phyloP scores from a whole-genome alignment of 1,284 basidiomycete genomes.

The Sphaerobolus stellatus region DNA sequence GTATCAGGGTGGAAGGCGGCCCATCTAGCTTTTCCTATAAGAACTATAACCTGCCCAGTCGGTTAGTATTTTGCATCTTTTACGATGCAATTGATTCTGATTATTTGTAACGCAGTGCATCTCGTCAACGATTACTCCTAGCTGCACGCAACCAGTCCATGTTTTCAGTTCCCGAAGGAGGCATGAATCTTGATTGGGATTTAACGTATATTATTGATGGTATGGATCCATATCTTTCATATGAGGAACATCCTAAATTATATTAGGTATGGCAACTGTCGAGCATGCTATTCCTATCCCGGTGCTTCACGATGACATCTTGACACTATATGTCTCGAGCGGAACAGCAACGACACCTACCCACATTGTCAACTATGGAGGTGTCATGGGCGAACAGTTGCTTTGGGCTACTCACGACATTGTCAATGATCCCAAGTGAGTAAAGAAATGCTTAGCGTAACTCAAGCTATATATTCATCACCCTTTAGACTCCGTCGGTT shows the following conservation, averaged over 20 bases:
- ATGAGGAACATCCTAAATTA: conserved; percentile 1
- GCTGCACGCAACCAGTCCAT: conserved; percentile 61
- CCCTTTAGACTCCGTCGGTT: conserved; percentile 56
- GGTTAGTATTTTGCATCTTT: not conserved
- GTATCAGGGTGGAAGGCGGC: conserved; percentile 71
- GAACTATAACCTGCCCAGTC: conserved; percentile 64
- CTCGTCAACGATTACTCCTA: conserved; percentile 62
- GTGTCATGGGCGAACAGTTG: conserved; percentile 60
- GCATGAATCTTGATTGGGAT: conserved; percentile 77
- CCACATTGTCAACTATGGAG: conserved; percentile 72
- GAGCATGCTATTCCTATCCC: conserved; percentile 69
- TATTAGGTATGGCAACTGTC: conserved; percentile 71
- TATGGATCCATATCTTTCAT: conserved; percentile 25
- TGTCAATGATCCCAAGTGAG: conserved; percentile 64
- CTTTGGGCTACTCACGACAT: conserved; percentile 66
- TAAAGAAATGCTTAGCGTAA: no score
- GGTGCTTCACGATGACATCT: conserved; percentile 64
- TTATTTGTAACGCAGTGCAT: conserved; percentile 47
- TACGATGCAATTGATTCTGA: not conserved
- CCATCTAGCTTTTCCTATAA: conserved; percentile 70
- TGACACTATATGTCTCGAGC: conserved; percentile 58
- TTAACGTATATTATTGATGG: conserved; percentile 72
- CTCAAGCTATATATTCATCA: not conserved
- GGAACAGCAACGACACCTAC: conserved; percentile 74
- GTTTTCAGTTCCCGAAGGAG: conserved; percentile 73